Percentiles rank a stretch among this genome's conserved stretches.
These are phyloP conservation scores for Tuber brumale DNA, from an alignment of 495 filamentous ascomycete species.

Conservation along the genomic window DNA sequence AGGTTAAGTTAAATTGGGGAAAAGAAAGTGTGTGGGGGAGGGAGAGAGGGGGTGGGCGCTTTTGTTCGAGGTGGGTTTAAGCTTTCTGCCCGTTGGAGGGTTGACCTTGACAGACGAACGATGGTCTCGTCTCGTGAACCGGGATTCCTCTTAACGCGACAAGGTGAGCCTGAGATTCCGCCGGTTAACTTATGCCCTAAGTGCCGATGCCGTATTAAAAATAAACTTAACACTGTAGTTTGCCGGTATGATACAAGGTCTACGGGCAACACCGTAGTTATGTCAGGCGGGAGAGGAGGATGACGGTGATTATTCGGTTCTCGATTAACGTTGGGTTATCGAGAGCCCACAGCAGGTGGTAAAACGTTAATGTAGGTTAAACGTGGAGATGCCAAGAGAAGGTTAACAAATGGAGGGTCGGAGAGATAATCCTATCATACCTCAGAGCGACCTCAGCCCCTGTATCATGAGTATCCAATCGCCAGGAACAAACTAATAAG, in stretches of 20 bases:
- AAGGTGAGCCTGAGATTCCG: neutral
- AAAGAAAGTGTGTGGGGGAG: neutral
- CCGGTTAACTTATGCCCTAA: neutral
- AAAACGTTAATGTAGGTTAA: neutral
- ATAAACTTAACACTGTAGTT: neutral
- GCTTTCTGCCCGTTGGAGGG: neutral
- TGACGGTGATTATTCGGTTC: neutral
- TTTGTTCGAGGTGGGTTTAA: neutral
- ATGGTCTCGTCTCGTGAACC: slow-evolving; percentile 3
- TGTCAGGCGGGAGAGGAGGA: neutral
- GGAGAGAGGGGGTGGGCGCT: neutral
- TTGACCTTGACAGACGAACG: neutral
- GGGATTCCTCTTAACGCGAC: neutral
- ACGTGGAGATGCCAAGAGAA: neutral
- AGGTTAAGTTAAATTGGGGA: neutral
- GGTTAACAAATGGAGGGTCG: neutral
- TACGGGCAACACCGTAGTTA: neutral
- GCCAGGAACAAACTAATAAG: neutral
- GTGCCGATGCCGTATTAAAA: neutral
- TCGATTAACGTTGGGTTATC: neutral
- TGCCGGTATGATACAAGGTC: slow-evolving; percentile 2
- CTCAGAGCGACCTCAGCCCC: neutral
- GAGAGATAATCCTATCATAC: neutral
- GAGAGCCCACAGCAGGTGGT: neutral
- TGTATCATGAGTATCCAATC: neutral